Evolutionary conservation across 345 rosid genomes (phyloP).

Genomic region (Garcia nutans): DNA sequence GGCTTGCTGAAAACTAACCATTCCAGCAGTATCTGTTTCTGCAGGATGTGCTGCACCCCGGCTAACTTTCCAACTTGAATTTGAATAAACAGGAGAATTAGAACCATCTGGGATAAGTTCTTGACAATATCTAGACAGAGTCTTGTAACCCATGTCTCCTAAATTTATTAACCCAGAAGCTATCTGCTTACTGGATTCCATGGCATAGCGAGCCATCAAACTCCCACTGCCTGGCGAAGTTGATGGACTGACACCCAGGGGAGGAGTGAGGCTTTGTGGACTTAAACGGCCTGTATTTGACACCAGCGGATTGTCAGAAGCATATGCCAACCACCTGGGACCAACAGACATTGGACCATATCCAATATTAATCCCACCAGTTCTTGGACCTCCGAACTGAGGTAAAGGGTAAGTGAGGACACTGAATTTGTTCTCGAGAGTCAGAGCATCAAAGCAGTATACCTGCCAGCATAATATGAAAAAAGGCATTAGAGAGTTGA

Average conservation of each 20-base stretch:
- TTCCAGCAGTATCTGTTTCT: constrained; percentile 82
- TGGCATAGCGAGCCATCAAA: constrained; percentile 89
- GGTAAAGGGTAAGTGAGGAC: constrained; percentile 93
- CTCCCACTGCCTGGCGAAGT: constrained; percentile 86
- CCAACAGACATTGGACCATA: constrained; percentile 99
- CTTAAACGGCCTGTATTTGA: constrained; percentile 81
- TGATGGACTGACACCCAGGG: constrained; percentile 92
- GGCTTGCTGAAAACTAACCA: constrained; percentile 56
- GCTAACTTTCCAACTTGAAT: constrained; percentile 77
- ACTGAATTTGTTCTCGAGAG: constrained; percentile 90
- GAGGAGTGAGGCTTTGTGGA: constrained; percentile 90
- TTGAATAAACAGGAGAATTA: constrained; percentile 66
- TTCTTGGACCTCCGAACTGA: constrained; percentile 78
- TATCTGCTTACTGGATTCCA: constrained; percentile 64
- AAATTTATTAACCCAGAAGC: constrained; percentile 32
- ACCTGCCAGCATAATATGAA: constrained; percentile 53
- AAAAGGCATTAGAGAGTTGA: constrained; percentile 15
- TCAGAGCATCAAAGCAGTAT: constrained; percentile 91
- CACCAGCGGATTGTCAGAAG: constrained; percentile 73
- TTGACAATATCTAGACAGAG: constrained; percentile 79
- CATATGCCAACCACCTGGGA: constrained; percentile 96
- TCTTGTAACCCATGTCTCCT: constrained; percentile 80
- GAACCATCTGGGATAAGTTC: constrained; percentile 79
- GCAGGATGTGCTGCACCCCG: constrained; percentile 53
- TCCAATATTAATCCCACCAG: constrained; percentile 69